Percentiles rank a stretch among this genome's conserved stretches.
Evolutionary conservation across 2,329 filamentous ascomycete genomes (phyloP).

Genomic region (Pseudophaeomoniella oleicola): DNA sequence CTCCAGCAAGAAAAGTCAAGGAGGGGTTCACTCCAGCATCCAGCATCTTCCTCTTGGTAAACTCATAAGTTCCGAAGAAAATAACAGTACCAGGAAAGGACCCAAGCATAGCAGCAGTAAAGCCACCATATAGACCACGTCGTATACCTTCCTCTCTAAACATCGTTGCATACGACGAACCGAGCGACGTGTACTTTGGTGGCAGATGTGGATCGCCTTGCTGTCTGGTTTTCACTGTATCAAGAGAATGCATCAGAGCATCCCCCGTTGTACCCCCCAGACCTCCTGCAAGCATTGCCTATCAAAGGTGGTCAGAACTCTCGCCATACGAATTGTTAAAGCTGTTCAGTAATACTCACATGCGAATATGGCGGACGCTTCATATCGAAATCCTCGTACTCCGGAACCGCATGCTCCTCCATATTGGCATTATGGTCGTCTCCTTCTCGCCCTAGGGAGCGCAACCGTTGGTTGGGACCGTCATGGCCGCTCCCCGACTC

Average conservation of each 20-base stretch:
- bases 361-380: constrained; percentile 47
- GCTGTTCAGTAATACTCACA: constrained; percentile 30
- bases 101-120: constrained; percentile 75
- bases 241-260: constrained; percentile 96
- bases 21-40: constrained; percentile 71
- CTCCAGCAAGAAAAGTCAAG: constrained; percentile 71
- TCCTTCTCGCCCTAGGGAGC: not conserved
- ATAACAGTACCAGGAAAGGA: constrained; percentile 88
- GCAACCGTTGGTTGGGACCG: not conserved
- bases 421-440: not conserved
- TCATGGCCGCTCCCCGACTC: constrained; percentile 1
- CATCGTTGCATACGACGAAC: constrained; percentile 83
- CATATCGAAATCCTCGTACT: constrained; percentile 10
- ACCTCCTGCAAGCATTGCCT: constrained; percentile 93
- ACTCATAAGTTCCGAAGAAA: constrained; percentile 96
- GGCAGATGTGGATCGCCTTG: constrained; percentile 91
- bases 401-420: not conserved
- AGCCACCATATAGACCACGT: constrained; percentile 83
- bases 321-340: constrained; percentile 2
- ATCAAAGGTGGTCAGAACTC: constrained; percentile 8
- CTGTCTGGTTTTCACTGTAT: constrained; percentile 96
- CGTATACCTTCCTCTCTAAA: constrained; percentile 79
- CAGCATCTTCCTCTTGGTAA: constrained; percentile 77
- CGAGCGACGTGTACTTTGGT: constrained; percentile 81
- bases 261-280: constrained; percentile 87